A percentile compares a stretch with the other conserved stretches of the same genome.
Evolutionary conservation across 2,329 filamentous ascomycete species (phyloP).

Genomic region (Ramularia collo-cygni): DNA sequence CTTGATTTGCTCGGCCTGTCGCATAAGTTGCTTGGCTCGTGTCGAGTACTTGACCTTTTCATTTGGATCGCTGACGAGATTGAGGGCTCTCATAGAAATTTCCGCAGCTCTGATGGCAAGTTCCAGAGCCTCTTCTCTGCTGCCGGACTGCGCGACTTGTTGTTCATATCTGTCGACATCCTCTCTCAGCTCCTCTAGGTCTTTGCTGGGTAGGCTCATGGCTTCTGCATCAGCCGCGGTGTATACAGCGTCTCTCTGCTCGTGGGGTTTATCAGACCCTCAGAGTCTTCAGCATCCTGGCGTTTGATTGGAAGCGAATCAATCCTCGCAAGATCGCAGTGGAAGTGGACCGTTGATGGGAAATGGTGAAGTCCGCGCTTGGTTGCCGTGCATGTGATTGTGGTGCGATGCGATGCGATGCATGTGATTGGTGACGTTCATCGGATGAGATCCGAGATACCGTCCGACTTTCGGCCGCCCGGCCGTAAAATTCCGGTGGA

Average conservation of each 20-base stretch:
- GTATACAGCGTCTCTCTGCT: constrained; percentile 2
- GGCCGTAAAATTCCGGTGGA: too few relatives aligned
- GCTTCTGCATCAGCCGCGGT: too few relatives aligned
- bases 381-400: too few relatives aligned
- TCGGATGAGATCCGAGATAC: too few relatives aligned
- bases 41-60: constrained; percentile 60
- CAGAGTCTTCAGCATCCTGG: too few relatives aligned
- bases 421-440: too few relatives aligned
- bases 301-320: too few relatives aligned
- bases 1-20: constrained; percentile 71
- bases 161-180: constrained; percentile 17
- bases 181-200: constrained; percentile 17
- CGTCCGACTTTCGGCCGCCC: too few relatives aligned
- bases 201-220: constrained; percentile 12
- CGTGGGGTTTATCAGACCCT: neutral
- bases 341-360: too few relatives aligned
- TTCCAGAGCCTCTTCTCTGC: constrained; percentile 56
- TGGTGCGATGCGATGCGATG: too few relatives aligned
- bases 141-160: constrained; percentile 18
- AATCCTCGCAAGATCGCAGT: too few relatives aligned
- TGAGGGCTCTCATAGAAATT: constrained; percentile 70
- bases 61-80: constrained; percentile 50
- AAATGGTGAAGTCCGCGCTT: too few relatives aligned
- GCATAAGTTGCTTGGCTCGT: constrained; percentile 64
- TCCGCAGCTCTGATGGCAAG: constrained; percentile 73